Evolutionary conservation across 1,284 basidiomycete genomes (phyloP), one percentile per base, ranked within the genome.

Genomic region (Cutaneotrichosporon curvatum): DNA sequence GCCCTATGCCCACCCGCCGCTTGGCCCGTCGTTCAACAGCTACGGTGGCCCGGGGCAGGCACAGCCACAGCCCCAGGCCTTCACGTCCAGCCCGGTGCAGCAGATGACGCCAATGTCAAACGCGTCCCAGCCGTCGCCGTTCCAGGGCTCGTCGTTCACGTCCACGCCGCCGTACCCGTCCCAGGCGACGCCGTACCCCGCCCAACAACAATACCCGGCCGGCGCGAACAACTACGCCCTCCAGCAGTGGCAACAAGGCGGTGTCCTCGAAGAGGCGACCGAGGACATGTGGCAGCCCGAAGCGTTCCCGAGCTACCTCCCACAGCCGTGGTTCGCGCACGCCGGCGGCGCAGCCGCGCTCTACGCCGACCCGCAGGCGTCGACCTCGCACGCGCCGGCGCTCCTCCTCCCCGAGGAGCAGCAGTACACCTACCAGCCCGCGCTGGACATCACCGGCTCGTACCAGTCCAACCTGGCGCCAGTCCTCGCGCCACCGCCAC

Each of bases 251-350:
- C 25, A 28, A 12, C 25, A 28, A 12, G 25, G n/a, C n/a, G n/a
- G 25, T 28, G 25, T 28, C 25, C 25, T 28, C 12, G 8, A 28
- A 12, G 25, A 28, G 25, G 25, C 25, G 21, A 50, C 51, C 32
- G 51, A 59, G 11, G 63, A 63, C 32, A 57, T 72, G 50, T 70
- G 65, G 65, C 57, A 64, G 23, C 63, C 68, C 2, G 60, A 65
- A 12, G 54, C 59, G 2, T 70, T 57, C 41, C 70, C 68, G 1
- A 47, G 58, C 11, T 49, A 55, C n/a, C 55, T 72, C 4, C 70
- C 70, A 1, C 52, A 53, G 15, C 70, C 70, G 1, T 72, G 70
- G 70, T 72, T 70, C 40, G 48, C 59, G 4, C 50, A 63, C 28
- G 37, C 55, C 3, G 57, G 60, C 23, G 65, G 66, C 2, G 69